A percentile compares a stretch with the other conserved stretches of the same genome.
phyloP scores from a whole-genome alignment of 2,329 filamentous ascomycete species.

The Bipolaris oryzae region DNA sequence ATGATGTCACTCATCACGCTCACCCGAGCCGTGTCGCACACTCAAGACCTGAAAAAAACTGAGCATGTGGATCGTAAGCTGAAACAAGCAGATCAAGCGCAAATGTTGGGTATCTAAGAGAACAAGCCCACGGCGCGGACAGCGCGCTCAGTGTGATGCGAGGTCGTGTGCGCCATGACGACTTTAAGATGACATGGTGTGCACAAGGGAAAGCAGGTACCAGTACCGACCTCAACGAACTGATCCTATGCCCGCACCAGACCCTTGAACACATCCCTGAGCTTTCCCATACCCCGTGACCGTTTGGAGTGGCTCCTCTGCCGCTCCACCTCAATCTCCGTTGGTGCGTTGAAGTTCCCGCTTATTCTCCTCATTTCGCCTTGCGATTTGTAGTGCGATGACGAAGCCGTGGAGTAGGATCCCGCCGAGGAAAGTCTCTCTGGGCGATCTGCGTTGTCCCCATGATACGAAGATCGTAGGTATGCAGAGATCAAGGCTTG shows the following conservation, averaged over 20 bases:
- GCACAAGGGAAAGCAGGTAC: slow-evolving; percentile 9
- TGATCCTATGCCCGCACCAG: slow-evolving; percentile 20
- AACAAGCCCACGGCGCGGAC: slow-evolving; percentile 1
- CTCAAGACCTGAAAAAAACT: slow-evolving; percentile 7
- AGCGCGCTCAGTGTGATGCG: slow-evolving; percentile 5
- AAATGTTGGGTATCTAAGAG: slow-evolving; percentile 12
- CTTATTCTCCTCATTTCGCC: slow-evolving; percentile 27
- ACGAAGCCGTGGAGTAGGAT: slow-evolving; percentile 8
- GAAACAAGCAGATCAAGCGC: slow-evolving; percentile 3
- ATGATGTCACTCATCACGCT: slow-evolving; percentile 27
- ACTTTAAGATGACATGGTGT: slow-evolving; percentile 2
- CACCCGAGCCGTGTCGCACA: slow-evolving; percentile 14
- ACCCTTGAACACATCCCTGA: slow-evolving; percentile 21
- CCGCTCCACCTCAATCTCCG: slow-evolving; percentile 29
- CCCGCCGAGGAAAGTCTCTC: slow-evolving; percentile 18
- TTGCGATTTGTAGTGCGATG: slow-evolving; percentile 10
- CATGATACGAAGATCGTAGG: slow-evolving; percentile 10
- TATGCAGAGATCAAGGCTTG: slow-evolving; percentile 12
- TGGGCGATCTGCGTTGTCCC: slow-evolving; percentile 8
- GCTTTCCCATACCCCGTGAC: slow-evolving; percentile 20
- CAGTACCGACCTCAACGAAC: slow-evolving; percentile 1
- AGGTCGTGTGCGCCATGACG: not conserved
- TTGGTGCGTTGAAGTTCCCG: slow-evolving; percentile 39
- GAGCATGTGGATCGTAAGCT: slow-evolving; percentile 4
- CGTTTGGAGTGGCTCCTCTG: slow-evolving; percentile 20